These are phyloP conservation scores for Lipomyces yarrowii DNA, from an alignment of 1,139 yeast genomes.

Conservation along the genomic window DNA sequence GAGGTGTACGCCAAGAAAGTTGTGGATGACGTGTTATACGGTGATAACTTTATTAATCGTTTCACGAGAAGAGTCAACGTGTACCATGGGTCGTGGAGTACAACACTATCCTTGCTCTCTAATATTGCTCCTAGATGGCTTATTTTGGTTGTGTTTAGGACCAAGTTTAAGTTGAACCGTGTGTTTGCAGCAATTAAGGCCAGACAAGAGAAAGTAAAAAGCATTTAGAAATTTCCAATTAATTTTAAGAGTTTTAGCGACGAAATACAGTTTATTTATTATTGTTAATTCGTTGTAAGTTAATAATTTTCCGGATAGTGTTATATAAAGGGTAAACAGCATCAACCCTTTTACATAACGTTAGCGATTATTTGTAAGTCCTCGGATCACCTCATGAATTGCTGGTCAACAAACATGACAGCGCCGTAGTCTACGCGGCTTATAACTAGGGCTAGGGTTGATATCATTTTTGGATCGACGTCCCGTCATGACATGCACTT, in stretches of 20 bases:
- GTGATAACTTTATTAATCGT: neutral
- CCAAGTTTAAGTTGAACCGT: neutral
- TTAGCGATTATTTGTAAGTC: too few species aligned
- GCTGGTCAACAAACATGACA: too few species aligned
- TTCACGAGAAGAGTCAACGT: neutral
- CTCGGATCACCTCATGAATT: too few species aligned
- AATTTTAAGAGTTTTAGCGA: neutral
- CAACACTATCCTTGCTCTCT: neutral
- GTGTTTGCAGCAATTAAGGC: neutral
- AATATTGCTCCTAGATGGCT: neutral
- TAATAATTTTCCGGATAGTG: too few species aligned
- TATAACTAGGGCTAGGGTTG: too few species aligned
- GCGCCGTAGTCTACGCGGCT: too few species aligned
- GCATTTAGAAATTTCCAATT: neutral
- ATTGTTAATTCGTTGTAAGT: neutral
- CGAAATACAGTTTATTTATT: neutral
- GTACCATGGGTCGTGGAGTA: neutral
- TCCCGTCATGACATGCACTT: neutral
- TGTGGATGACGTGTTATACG: neutral
- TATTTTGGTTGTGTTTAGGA: neutral
- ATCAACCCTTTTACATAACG: too few species aligned
- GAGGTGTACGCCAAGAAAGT: neutral
- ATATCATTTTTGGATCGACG: too few species aligned
- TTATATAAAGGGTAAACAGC: too few species aligned
- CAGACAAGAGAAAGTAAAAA: neutral